These are phyloP conservation scores for Acarospora socialis DNA, from an alignment of 2,329 filamentous ascomycete genomes.

Conservation along the genomic window DNA sequence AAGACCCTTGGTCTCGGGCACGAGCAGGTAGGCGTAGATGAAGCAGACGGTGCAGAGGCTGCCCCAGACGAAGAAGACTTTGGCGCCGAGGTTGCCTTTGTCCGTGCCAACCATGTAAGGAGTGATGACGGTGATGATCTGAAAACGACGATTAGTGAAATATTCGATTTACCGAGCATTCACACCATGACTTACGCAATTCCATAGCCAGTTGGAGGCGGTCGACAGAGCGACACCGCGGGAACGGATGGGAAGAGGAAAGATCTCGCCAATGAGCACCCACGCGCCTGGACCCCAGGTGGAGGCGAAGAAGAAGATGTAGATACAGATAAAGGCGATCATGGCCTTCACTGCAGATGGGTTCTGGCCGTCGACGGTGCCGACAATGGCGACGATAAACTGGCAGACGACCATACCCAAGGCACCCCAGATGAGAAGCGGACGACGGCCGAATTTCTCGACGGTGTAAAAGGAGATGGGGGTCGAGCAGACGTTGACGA, in stretches of 20 bases:
- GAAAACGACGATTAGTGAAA: background rate
- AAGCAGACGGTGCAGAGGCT: slow-evolving; percentile 23
- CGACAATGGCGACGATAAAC: slow-evolving; percentile 38
- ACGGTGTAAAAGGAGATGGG: slow-evolving; percentile 40
- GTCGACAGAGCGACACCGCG: slow-evolving; percentile 23
- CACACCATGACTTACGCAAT: slow-evolving; percentile 22
- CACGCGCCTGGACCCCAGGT: slow-evolving; percentile 40
- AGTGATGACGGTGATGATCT: slow-evolving; percentile 32
- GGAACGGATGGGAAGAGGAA: slow-evolving; percentile 36
- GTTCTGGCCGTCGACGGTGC: slow-evolving; percentile 26
- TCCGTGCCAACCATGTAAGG: slow-evolving; percentile 32
- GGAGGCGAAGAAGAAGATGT: slow-evolving; percentile 41
- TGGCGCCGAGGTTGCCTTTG: slow-evolving; percentile 27
- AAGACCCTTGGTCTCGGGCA: slow-evolving; percentile 18
- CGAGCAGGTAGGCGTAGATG: slow-evolving; percentile 20
- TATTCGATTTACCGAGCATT: slow-evolving; percentile 1
- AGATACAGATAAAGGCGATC: slow-evolving; percentile 39
- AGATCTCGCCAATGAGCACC: slow-evolving; percentile 39
- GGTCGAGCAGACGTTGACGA: slow-evolving; percentile 39
- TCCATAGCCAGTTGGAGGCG: slow-evolving; percentile 37
- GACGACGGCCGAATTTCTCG: slow-evolving; percentile 37
- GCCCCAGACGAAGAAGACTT: slow-evolving; percentile 35
- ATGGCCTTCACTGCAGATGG: slow-evolving; percentile 28
- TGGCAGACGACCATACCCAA: slow-evolving; percentile 39
- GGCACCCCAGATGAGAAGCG: slow-evolving; percentile 39